Percentiles rank a stretch among this genome's conserved stretches.
Conservation (phyloP, 176 grass and related monocot genomes). For the Echinochloa phyllopogon region DNA sequence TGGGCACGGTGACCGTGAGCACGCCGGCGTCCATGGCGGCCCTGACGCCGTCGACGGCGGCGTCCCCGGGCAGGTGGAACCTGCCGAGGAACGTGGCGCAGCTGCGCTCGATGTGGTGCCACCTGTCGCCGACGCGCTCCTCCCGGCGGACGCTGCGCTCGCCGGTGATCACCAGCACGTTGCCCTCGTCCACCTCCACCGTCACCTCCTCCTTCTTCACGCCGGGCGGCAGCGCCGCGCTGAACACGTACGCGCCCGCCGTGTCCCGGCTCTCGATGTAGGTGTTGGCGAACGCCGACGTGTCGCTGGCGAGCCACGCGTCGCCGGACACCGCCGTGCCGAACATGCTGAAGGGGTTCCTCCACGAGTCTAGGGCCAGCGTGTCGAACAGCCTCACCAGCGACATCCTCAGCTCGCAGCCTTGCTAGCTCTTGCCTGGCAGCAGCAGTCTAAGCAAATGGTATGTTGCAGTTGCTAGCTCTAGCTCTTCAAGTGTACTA, state of each 20-base stretch:
- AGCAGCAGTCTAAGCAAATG: not conserved
- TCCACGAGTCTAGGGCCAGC: conserved; percentile 49
- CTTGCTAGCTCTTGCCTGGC: not conserved
- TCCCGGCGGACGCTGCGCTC: conserved; percentile 46
- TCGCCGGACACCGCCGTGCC: conserved; percentile 43
- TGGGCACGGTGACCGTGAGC: conserved; percentile 74
- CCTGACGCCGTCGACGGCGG: conserved; percentile 58
- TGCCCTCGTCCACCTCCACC: conserved; percentile 62
- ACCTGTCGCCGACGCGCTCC: conserved; percentile 33
- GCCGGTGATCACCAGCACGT: conserved; percentile 67
- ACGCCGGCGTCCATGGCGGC: conserved; percentile 64
- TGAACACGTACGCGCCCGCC: conserved; percentile 61
- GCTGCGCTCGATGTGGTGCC: conserved; percentile 62
- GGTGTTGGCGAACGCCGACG: conserved; percentile 57
- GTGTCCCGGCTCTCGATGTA: conserved; percentile 63
- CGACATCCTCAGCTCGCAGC: conserved; percentile 38
- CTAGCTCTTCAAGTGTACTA: not conserved
- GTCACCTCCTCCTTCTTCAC: conserved; percentile 64
- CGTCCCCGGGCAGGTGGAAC: conserved; percentile 67
- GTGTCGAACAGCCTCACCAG: conserved; percentile 63
- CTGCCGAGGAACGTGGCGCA: conserved; percentile 59
- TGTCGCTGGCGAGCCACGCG: conserved; percentile 56
- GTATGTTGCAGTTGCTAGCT: not conserved
- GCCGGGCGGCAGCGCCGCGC: conserved; percentile 44
- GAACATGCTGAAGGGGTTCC: conserved; percentile 71